Conservation (phyloP, 1,284 basidiomycete species). For the Ganoderma lucidum region DNA sequence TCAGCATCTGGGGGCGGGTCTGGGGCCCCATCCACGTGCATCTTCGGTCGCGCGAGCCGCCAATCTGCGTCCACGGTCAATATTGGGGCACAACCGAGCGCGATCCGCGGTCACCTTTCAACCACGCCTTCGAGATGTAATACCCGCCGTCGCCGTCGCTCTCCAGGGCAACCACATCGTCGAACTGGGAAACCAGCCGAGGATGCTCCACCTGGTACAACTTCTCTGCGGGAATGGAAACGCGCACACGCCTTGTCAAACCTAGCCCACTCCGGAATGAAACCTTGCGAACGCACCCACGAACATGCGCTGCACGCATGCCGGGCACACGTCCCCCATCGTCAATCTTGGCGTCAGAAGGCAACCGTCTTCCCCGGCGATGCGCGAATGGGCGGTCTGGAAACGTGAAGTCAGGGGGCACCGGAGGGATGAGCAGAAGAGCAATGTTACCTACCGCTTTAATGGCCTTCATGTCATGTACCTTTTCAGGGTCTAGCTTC, state of each 20-base stretch:
- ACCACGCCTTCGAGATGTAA: slow-evolving; percentile 83
- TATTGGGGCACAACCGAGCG: not conserved
- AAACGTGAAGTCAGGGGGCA: slow-evolving; percentile 14
- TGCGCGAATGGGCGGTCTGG: slow-evolving; percentile 59
- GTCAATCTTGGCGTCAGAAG: slow-evolving; percentile 55
- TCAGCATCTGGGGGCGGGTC: slow-evolving; percentile 73
- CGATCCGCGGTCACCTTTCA: slow-evolving; percentile 59
- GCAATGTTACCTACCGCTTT: slow-evolving; percentile 47
- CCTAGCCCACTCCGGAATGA: not conserved
- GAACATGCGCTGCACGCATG: slow-evolving; percentile 67
- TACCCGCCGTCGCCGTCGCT: slow-evolving; percentile 54
- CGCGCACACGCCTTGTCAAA: slow-evolving; percentile 1
- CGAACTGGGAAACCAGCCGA: slow-evolving; percentile 61
- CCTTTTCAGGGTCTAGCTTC: slow-evolving; percentile 62
- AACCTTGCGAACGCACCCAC: slow-evolving; percentile 52
- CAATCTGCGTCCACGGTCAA: slow-evolving; percentile 60
- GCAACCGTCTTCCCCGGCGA: slow-evolving; percentile 54
- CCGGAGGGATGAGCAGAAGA: slow-evolving; percentile 4
- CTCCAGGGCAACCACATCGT: slow-evolving; percentile 54
- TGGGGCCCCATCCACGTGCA: slow-evolving; percentile 62
- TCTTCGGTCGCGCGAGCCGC: slow-evolving; percentile 72
- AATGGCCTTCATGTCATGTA: slow-evolving; percentile 72
- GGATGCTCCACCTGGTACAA: slow-evolving; percentile 75
- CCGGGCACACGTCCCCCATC: slow-evolving; percentile 63
- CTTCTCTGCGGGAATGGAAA: slow-evolving; percentile 57